phyloP scores from a whole-genome alignment of 176 grass and related monocot genomes.

The Musa schizocarpa region DNA sequence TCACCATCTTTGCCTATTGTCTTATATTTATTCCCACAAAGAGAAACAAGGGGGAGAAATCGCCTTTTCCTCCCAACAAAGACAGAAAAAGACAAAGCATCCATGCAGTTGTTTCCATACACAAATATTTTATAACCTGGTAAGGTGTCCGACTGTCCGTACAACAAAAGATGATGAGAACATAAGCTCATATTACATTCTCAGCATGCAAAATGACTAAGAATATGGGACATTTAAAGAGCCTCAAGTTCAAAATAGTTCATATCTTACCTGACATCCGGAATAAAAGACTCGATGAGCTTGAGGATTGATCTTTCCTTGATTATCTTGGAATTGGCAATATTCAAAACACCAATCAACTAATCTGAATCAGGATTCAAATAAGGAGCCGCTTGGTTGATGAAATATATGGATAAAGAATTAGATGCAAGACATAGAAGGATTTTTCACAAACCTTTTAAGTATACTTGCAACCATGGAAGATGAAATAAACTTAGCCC shows the following conservation, averaged over 20 bases:
- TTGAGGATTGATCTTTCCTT: slow-evolving; percentile 26
- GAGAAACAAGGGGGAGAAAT: too few species aligned
- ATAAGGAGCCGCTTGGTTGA: too few species aligned
- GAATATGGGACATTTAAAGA: neutral
- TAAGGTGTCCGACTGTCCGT: too few species aligned
- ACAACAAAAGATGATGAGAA: too few species aligned
- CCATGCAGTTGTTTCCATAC: too few species aligned
- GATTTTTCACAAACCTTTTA: slow-evolving; percentile 35
- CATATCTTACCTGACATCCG: slow-evolving; percentile 62
- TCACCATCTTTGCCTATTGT: too few species aligned
- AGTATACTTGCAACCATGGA: slow-evolving; percentile 43
- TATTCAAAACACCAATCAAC: slow-evolving; percentile 60
- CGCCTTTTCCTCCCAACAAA: too few species aligned
- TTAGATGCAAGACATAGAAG: slow-evolving; percentile 20
- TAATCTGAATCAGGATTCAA: slow-evolving; percentile 43
- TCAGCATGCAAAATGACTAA: neutral
- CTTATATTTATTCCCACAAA: too few species aligned
- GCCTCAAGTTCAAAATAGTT: neutral
- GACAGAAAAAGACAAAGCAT: too few species aligned
- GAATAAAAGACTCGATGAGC: slow-evolving; percentile 71
- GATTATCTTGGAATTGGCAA: slow-evolving; percentile 23
- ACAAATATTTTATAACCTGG: too few species aligned
- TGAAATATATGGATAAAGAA: slow-evolving; percentile 7
- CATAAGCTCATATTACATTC: neutral
- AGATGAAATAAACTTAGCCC: slow-evolving; percentile 80